These are phyloP conservation scores for Chimonanthus praecox DNA, from an alignment of 164 flowering plant genomes.

Conservation along the genomic window DNA sequence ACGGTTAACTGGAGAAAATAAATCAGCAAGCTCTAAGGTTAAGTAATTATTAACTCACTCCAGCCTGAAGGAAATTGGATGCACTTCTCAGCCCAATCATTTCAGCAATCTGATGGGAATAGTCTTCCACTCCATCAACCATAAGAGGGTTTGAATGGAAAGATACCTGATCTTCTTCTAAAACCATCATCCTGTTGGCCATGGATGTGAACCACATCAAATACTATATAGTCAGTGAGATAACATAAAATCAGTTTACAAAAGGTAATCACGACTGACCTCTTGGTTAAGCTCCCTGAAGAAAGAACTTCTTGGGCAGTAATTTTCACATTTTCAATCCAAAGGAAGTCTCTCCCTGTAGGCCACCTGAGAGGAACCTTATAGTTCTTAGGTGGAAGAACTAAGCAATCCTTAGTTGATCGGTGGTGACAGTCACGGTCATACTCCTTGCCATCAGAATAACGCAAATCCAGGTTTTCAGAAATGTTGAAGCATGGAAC, in stretches of 20 bases:
- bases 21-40: not conserved
- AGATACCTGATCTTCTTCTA: constrained; percentile 93
- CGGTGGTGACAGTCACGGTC: constrained; percentile 56
- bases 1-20: not conserved
- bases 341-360: constrained; percentile 85
- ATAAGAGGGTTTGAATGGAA: constrained; percentile 74
- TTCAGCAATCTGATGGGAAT: constrained; percentile 98
- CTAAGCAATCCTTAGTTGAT: constrained; percentile 48
- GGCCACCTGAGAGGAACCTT: constrained; percentile 96
- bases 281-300: constrained; percentile 95
- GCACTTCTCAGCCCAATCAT: constrained; percentile 92
- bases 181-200: constrained; percentile 86
- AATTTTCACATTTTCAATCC: constrained; percentile 88
- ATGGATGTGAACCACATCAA: constrained; percentile 7
- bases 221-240: not conserved
- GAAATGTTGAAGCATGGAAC: constrained; percentile 89
- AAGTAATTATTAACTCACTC: constrained; percentile 51
- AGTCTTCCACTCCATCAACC: constrained; percentile 91
- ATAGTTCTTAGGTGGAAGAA: constrained; percentile 74
- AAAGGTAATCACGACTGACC: constrained; percentile 32
- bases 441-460: constrained; percentile 36
- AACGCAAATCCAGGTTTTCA: constrained; percentile 41
- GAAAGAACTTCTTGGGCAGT: constrained; percentile 91
- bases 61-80: constrained; percentile 68
- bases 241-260: not conserved